Evolutionary conservation across 1,284 basidiomycete species (phyloP), one percentile per base, ranked within the genome.

Genomic region (Anthracocystis setariae): DNA sequence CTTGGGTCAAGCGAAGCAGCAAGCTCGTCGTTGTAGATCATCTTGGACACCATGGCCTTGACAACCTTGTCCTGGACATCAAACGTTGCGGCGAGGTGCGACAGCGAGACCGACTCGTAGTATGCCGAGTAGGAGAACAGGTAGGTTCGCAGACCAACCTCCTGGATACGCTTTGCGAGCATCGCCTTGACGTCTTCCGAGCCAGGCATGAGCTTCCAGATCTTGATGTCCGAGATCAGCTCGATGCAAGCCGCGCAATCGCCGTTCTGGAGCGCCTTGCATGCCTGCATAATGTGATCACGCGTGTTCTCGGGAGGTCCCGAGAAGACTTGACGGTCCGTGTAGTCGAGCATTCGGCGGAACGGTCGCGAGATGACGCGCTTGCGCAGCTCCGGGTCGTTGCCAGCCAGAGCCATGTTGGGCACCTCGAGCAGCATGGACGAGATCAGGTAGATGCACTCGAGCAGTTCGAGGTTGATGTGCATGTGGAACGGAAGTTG

Each of bases 401-500:
- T 93, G 8, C 91, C 92, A 55, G 95, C 92, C 80, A 92, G 93
- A 1, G 96, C 96, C 38, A 98, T 87, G 47, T 97, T 86, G 8
- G 96, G 96, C 23, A 98, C 94, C 85, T 98, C 96, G 51, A 98
- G 90, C 40, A 99, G 88, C 96, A 99, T 99, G 85, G 93, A 96
- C 18, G 93, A 95, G 38, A 96, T 93, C 42, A 99, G 87, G 87
- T 98, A 99, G 8, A 93, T 94, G 42, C 94, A 94, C 85, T 98
- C 96, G 66, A 98, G 87, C 25, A 99, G 86, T 84, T 98, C 96
- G 15, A 96, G 92, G 86, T 98, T 98, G 85, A 98, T 95, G 86
- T 99, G 96, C 91, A 98, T 93, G 85, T 99, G 96, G 90, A 98
- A 99, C 32, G 96, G 96, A 23, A 99, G 87, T 80, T 98, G 92